Evolutionary conservation across 148 eudicot species (phyloP), one percentile per base, ranked within the genome.

Genomic region (Limonium bicolor): DNA sequence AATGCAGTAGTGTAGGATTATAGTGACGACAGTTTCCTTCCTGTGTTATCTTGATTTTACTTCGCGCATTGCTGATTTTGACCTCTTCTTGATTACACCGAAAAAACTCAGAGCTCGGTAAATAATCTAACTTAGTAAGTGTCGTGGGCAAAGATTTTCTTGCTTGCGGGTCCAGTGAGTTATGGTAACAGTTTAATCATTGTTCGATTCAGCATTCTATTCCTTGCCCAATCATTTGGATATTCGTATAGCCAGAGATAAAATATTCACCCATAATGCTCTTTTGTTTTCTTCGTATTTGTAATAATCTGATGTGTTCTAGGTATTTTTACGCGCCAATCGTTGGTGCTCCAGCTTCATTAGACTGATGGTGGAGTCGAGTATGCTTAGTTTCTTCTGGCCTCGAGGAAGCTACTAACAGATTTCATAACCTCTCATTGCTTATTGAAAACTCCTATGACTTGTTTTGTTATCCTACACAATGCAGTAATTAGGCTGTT

Each of bases 261-360:
- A n/a, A n/a, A n/a, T n/a, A n/a, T n/a, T n/a, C n/a, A n/a, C n/a
- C n/a, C n/a, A n/a, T n/a, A n/a, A n/a, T n/a, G n/a, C n/a, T n/a
- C n/a, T n/a, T 41, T 22, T 21, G 8, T 7, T 14, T 21, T 15
- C 17, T 20, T 3, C 17, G 2, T 20, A 21, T 13, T 41, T 21
- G 7, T 41, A 20, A 25, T 8, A 20, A 4, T 6, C 39, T 3
- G 8, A 20, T 39, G 26, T 16, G 12, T 26, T 6, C 7, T 49
- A 88, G 95, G 99, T 30, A 92, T 92, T 60, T 95, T 92, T 43
- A 92, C 99, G 4, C 56, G 99, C 74, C 65, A 95, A 56, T 95
- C 99, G 21, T 67, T 92, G 60, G 99, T 92, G 50, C 59, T 92
- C 56, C 99, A 92, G 64, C 77, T 92, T 38, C 99, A 92, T 51